These are phyloP conservation scores for Penicillium italicum DNA, from an alignment of 2,329 filamentous ascomycete species.

Conservation along the genomic window DNA sequence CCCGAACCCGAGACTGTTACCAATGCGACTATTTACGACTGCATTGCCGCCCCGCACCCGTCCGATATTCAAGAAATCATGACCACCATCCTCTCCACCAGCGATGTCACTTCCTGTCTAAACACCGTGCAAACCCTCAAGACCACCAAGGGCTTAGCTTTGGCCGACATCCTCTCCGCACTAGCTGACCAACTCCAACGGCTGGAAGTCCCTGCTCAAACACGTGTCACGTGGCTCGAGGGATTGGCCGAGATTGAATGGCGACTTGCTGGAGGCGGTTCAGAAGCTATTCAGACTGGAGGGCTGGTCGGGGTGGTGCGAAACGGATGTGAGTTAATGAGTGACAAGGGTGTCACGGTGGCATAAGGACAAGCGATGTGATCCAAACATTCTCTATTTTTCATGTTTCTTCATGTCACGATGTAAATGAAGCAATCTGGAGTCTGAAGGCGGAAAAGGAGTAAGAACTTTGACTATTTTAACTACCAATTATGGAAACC, in stretches of 20 bases:
- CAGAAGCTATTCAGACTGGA: constrained; percentile 85
- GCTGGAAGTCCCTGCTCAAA: constrained; percentile 79
- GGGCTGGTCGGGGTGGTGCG: constrained; percentile 86
- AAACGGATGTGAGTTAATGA: constrained; percentile 75
- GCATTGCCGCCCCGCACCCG: constrained; percentile 91
- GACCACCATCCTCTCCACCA: constrained; percentile 74
- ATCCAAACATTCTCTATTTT: background rate
- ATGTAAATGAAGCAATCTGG: constrained; percentile 2
- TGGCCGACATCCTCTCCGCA: constrained; percentile 90
- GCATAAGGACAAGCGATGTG: constrained; percentile 6
- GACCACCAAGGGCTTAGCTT: constrained; percentile 74
- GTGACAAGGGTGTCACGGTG: constrained; percentile 31
- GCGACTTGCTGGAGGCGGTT: constrained; percentile 79
- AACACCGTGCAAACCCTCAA: constrained; percentile 87
- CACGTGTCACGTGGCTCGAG: constrained; percentile 86
- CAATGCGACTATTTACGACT: constrained; percentile 90
- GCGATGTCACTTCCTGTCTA: constrained; percentile 85
- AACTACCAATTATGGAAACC: too few species aligned
- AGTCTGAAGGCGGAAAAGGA: background rate
- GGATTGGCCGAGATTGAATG: constrained; percentile 92
- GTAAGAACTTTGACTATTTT: too few species aligned
- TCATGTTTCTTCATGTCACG: background rate
- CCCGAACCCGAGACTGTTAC: constrained; percentile 80
- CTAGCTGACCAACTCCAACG: constrained; percentile 77
- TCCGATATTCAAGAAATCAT: constrained; percentile 81